Evolutionary conservation across 176 grass and related monocot species (phyloP).

Genomic region (Eragrostis curvula): DNA sequence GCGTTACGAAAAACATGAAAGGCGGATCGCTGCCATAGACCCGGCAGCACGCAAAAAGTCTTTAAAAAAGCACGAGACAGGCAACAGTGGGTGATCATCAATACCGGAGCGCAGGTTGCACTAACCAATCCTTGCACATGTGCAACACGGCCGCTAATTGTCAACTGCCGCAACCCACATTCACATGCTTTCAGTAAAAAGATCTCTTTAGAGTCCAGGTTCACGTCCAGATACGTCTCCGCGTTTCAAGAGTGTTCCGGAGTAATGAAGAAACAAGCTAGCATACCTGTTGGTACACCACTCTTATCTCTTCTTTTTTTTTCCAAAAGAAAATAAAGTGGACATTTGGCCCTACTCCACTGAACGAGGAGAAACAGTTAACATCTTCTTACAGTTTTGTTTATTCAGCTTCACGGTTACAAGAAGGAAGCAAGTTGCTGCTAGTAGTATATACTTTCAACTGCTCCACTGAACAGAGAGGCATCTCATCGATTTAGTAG

Average conservation of each 20-base stretch:
- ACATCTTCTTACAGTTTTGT: constrained; percentile 16
- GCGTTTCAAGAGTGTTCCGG: neutral
- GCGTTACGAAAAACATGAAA: neutral
- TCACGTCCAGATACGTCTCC: constrained; percentile 29
- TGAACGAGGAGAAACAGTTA: neutral
- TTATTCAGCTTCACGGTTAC: constrained; percentile 45
- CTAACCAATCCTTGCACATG: constrained; percentile 2
- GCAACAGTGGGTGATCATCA: neutral
- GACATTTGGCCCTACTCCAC: neutral
- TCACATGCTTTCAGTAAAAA: constrained; percentile 4
- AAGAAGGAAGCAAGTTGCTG: constrained; percentile 50
- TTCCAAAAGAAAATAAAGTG: neutral
- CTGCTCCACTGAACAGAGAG: constrained; percentile 26
- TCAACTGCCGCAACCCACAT: neutral
- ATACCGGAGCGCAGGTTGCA: neutral
- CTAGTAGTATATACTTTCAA: neutral
- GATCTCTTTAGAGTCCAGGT: neutral
- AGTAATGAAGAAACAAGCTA: neutral
- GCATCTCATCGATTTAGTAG: constrained; percentile 23
- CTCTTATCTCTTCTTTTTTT: neutral
- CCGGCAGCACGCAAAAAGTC: neutral
- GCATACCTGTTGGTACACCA: neutral
- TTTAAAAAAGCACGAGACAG: neutral
- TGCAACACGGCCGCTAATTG: constrained; percentile 1
- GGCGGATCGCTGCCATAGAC: neutral